Evolutionary conservation across 1,284 basidiomycete species (phyloP).

Genomic region (Apiotrichum siamense): DNA sequence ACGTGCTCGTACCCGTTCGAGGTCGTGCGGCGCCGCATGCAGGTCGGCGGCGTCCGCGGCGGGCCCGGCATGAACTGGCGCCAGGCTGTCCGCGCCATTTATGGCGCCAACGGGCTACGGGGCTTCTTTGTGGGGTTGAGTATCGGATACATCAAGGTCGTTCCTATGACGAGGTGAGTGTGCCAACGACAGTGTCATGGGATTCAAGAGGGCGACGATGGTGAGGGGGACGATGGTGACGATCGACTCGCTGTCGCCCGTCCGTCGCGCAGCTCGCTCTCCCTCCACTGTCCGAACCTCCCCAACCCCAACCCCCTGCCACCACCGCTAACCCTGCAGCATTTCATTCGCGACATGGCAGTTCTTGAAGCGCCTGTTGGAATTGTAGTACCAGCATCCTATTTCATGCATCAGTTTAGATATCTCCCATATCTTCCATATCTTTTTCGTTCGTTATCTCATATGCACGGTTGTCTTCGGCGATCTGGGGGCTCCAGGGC

Average conservation of each 20-base stretch:
- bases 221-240: no score
- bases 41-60: conserved; percentile 79
- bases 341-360: conserved; percentile 49
- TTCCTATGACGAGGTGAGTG: conserved; percentile 74
- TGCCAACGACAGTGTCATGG: neutral
- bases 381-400: conserved; percentile 28
- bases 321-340: conserved; percentile 22
- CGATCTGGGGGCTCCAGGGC: no score
- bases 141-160: conserved; percentile 92
- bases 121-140: conserved; percentile 92
- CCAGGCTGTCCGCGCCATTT: conserved; percentile 69
- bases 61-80: conserved; percentile 57
- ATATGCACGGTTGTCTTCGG: neutral
- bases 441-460: neutral
- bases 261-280: no score
- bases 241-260: no score
- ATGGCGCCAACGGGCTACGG: conserved; percentile 63
- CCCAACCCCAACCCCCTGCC: neutral
- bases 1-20: conserved; percentile 96
- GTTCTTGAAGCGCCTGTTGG: conserved; percentile 45
- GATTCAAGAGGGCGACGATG: no score
- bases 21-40: conserved; percentile 87
- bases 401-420: conserved; percentile 1
- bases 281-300: no score
- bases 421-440: no score